Base-by-base conservation (phyloP, 345 rosid species). In the Eucalyptus shirleyi region DNA sequence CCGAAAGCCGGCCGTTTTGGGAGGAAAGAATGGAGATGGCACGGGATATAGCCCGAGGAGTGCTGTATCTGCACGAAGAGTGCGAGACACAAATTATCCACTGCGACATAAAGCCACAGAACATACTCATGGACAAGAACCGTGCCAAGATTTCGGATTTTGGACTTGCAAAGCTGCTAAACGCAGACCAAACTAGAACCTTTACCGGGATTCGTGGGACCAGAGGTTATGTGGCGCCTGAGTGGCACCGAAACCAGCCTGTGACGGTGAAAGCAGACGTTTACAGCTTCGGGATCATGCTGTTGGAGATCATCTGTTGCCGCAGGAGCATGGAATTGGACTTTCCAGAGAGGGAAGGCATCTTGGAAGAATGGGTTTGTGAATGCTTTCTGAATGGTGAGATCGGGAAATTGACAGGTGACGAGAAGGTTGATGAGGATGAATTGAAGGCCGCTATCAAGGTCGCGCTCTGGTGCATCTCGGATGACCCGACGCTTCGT, bases 201-300 rank as follows among this genome's bases (percentile, higher is more conserved):
- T 90, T 90, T 55, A 91, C 91, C 0, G 86, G 77, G 32, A 88
- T 91, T 6, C 87, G 92, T 81, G 91, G 92, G 32, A 91, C 89
- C 13, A 91, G 85, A 87, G 89, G 91, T 19, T 91, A 89, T 62
- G 90, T 86, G 28, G 93, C 92, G 9, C 93, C 94, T 1, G 89
- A 91, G 89, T 91, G 91, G 93, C 89, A 91, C 34, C 17, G 49
- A 34, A 91, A 92, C 6, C 51, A 47, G 88, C 93, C 91, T 1
- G 80, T 93, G 82, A 88, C 92, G 14, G 90, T 28, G 5, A 92
- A 92, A 87, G 92, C 89, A 15, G 88, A 91, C 87, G 90, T 92
- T 32, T 93, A 91, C 87, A 92, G 91, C 90, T 93, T 90, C 23
- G 91, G 94, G 11, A 40, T 92, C 15, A 80, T 93, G 87, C 59